These are phyloP conservation scores for Paraphoma sp. DNA, from an alignment of 2,329 filamentous ascomycete genomes.

Conservation along the genomic window DNA sequence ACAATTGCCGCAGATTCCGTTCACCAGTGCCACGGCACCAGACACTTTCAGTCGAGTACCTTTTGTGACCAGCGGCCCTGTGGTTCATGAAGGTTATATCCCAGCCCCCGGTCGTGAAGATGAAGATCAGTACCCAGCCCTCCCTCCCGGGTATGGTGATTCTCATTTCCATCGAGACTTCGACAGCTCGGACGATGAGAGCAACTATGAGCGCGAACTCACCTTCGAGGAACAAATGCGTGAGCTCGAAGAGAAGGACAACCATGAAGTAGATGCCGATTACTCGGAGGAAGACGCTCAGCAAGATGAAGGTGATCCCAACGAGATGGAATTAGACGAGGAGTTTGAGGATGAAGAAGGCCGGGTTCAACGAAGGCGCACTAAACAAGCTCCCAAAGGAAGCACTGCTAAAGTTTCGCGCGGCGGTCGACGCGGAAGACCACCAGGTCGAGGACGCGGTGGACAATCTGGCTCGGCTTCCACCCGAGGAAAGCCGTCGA, in stretches of 20 bases:
- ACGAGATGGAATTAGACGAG: slow-evolving; percentile 39
- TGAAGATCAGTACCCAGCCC: slow-evolving; percentile 38
- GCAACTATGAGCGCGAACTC: slow-evolving; percentile 33
- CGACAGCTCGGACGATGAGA: slow-evolving; percentile 36
- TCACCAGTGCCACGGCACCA: slow-evolving; percentile 16
- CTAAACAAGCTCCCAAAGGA: slow-evolving; percentile 6
- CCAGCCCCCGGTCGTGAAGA: slow-evolving; percentile 43
- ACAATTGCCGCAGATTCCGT: slow-evolving; percentile 18
- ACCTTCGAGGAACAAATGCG: slow-evolving; percentile 39
- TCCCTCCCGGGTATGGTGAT: slow-evolving; percentile 26
- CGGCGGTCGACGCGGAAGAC: slow-evolving; percentile 29
- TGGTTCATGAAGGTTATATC: slow-evolving; percentile 50
- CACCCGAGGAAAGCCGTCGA: slow-evolving; percentile 23
- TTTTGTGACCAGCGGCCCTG: slow-evolving; percentile 34
- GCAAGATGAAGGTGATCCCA: slow-evolving; percentile 40
- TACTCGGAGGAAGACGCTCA: slow-evolving; percentile 43
- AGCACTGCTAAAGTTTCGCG: slow-evolving; percentile 16
- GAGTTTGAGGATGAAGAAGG: slow-evolving; percentile 37
- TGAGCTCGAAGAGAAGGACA: slow-evolving; percentile 35
- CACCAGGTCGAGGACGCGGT: slow-evolving; percentile 32
- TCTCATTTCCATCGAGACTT: slow-evolving; percentile 24
- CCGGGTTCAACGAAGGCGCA: slow-evolving; percentile 23
- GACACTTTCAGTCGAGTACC: slow-evolving; percentile 29
- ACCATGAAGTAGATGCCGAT: slow-evolving; percentile 44
- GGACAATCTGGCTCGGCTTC: slow-evolving; percentile 20